Percentiles rank a stretch among this genome's conserved stretches.
Evolutionary conservation across 805 yeast genomes (phyloP).

Genomic region (Maudiozyma barnettii): DNA sequence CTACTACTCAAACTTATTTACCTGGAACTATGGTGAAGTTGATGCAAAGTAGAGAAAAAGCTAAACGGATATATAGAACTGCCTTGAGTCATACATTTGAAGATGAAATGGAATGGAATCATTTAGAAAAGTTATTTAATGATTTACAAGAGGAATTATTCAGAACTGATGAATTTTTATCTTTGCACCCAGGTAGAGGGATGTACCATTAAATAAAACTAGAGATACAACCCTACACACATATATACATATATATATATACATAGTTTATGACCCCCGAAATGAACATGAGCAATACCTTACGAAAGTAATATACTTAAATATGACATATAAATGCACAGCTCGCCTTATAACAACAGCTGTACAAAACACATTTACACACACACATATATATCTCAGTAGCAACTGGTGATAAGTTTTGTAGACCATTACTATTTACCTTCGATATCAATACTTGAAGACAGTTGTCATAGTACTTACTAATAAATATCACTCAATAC

Average conservation of each 20-base stretch:
- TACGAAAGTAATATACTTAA: too few species aligned
- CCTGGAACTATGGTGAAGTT: slow-evolving; percentile 11
- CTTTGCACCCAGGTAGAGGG: slow-evolving; percentile 15
- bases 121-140: slow-evolving; percentile 8
- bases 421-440: too few species aligned
- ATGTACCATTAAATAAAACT: slow-evolving; percentile 6
- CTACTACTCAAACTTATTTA: slow-evolving; percentile 1
- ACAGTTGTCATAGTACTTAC: too few species aligned
- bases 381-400: too few species aligned
- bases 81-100: slow-evolving; percentile 7
- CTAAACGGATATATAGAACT: slow-evolving; percentile 14
- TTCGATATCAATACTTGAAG: too few species aligned
- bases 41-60: slow-evolving; percentile 13
- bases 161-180: slow-evolving; percentile 11
- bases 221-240: too few species aligned
- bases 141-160: slow-evolving; percentile 11
- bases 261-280: neutral
- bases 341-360: too few species aligned
- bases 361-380: too few species aligned
- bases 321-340: too few species aligned
- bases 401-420: too few species aligned
- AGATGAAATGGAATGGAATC: slow-evolving; percentile 7
- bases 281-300: too few species aligned
- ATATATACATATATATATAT: neutral
- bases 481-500: neutral